Evolutionary conservation across 768 basidiomycete genomes (phyloP).

Genomic region (Boletus sensibilis): DNA sequence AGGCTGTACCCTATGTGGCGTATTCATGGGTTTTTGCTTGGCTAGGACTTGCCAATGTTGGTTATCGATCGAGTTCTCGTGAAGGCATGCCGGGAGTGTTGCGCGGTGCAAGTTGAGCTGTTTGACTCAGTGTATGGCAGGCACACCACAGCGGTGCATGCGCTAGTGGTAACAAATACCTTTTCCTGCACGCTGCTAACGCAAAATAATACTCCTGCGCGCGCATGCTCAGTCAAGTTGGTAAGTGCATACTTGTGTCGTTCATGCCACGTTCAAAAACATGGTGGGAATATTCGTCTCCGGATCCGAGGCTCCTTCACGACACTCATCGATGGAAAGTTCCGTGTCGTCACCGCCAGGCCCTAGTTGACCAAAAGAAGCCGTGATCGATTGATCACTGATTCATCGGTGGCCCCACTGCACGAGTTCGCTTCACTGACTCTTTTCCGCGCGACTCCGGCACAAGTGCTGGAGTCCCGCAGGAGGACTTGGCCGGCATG

Average conservation of each 20-base stretch:
- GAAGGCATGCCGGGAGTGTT: neutral
- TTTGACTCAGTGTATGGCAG: too few relatives aligned
- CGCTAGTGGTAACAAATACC: too few relatives aligned
- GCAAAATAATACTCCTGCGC: too few relatives aligned
- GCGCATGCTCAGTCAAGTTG: too few relatives aligned
- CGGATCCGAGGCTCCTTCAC: neutral
- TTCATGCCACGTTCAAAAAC: neutral
- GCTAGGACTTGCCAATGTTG: neutral
- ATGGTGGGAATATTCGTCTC: too few relatives aligned
- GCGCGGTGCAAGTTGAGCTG: neutral
- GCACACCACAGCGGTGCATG: too few relatives aligned
- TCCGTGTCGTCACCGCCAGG: neutral
- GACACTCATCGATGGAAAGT: neutral
- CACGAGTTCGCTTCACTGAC: conserved; percentile 26
- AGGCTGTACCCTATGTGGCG: neutral
- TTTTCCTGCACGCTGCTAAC: too few relatives aligned
- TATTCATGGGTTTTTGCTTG: neutral
- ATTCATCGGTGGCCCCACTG: neutral
- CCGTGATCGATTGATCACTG: neutral
- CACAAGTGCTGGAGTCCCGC: conserved; percentile 43
- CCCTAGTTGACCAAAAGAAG: neutral
- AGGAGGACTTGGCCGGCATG: conserved; percentile 40
- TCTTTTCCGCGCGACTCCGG: conserved; percentile 46
- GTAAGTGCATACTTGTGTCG: neutral
- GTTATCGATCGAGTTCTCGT: neutral